A percentile compares a stretch with the other conserved stretches of the same genome.
Conservation (phyloP, 306 rosid genomes). For the Trichosanthes cucumerina region DNA sequence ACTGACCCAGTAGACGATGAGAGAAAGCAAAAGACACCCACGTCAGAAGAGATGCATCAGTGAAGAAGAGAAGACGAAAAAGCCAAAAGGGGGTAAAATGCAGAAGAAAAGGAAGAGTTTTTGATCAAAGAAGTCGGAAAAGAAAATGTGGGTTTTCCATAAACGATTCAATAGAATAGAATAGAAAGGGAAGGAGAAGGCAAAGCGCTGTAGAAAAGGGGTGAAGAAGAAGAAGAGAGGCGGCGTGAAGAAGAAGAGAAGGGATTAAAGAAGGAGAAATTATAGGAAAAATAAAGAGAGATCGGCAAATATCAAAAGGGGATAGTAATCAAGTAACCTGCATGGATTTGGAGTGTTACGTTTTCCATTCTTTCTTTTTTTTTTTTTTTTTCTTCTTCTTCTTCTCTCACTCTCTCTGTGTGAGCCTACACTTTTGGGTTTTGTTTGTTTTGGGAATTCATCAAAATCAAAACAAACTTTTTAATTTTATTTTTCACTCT, state of each 20-base stretch:
- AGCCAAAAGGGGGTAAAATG: background rate
- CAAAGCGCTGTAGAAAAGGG: slow-evolving; percentile 9
- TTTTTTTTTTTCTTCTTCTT: background rate
- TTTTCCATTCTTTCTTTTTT: background rate
- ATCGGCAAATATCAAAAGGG: slow-evolving; percentile 3
- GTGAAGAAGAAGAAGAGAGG: slow-evolving; percentile 28
- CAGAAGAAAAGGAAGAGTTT: background rate
- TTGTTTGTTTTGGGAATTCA: background rate
- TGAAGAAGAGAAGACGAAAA: background rate
- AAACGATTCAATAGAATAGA: background rate
- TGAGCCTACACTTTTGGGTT: background rate
- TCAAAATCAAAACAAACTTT: background rate
- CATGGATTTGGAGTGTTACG: slow-evolving; percentile 15
- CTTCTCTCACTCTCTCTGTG: background rate
- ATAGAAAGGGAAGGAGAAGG: background rate
- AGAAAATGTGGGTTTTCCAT: slow-evolving; percentile 1
- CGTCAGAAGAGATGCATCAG: slow-evolving; percentile 9
- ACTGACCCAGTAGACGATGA: background rate
- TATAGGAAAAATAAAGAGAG: slow-evolving; percentile 6
- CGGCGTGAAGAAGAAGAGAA: slow-evolving; percentile 30
- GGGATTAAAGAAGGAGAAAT: slow-evolving; percentile 5
- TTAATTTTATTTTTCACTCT: no score
- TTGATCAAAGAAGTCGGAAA: background rate
- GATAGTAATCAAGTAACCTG: slow-evolving; percentile 5
- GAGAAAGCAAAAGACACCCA: background rate